Evolutionary conservation across 106 monocot species (phyloP).

Genomic region (Ottelia alismoides): DNA sequence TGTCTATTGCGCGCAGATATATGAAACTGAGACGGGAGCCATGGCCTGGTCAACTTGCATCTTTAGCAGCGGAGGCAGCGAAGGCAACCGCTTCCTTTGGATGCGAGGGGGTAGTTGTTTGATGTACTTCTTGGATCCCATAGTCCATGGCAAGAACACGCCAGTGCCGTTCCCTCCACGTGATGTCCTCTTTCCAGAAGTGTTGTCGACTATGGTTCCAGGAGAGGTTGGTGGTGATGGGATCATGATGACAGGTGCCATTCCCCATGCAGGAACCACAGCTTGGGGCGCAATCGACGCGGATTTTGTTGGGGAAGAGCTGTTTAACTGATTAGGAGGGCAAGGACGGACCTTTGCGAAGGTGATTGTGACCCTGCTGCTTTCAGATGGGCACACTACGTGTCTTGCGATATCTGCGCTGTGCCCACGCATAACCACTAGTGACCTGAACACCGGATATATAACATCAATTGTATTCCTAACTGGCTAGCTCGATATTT

Average conservation of each 20-base stretch:
- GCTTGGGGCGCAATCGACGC: constrained; percentile 9
- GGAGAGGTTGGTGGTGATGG: constrained; percentile 35
- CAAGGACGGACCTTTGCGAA: constrained; percentile 52
- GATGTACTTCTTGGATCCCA: constrained; percentile 54
- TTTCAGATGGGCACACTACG: constrained; percentile 56
- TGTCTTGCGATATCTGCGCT: constrained; percentile 87
- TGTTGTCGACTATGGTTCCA: too few species aligned
- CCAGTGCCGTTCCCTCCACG: constrained; percentile 30
- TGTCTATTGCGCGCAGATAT: too few species aligned
- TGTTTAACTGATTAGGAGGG: constrained; percentile 18
- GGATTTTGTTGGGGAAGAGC: constrained; percentile 21
- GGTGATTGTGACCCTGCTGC: constrained; percentile 49
- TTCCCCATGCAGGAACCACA: constrained; percentile 14
- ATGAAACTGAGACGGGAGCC: too few species aligned
- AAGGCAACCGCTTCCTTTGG: constrained; percentile 43
- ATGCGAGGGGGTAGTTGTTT: constrained; percentile 74
- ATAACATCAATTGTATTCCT: too few species aligned
- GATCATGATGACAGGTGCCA: constrained; percentile 18
- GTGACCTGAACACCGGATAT: constrained; percentile 42
- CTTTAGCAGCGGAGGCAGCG: constrained; percentile 20
- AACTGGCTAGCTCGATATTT: too few species aligned
- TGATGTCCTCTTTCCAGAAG: constrained; percentile 5
- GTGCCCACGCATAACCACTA: constrained; percentile 82
- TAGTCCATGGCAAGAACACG: constrained; percentile 73
- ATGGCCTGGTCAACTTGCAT: too few species aligned